Conservation (phyloP, 2,329 filamentous ascomycete genomes). For the Zymoseptoria passerinii region DNA sequence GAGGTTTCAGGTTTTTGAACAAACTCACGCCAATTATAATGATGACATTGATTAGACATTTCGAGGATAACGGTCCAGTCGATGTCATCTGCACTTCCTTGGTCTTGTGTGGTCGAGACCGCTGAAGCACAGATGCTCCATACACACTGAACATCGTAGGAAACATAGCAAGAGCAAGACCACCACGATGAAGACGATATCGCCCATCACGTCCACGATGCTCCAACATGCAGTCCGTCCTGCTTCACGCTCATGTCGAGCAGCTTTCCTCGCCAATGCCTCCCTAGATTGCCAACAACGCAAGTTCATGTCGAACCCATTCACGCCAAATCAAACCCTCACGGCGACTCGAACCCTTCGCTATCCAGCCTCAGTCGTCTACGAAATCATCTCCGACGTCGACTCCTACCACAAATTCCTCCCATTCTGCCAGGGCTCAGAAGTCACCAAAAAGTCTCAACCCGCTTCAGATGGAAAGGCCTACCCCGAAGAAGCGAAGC, state of each 20-base stretch:
- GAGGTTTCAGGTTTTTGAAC: no score
- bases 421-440: constrained; percentile 76
- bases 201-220: constrained; percentile 16
- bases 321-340: constrained; percentile 59
- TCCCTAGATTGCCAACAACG: constrained; percentile 25
- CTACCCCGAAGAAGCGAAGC: constrained; percentile 66
- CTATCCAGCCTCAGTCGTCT: constrained; percentile 63
- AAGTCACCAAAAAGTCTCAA: constrained; percentile 65
- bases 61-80: background rate
- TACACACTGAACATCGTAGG: background rate
- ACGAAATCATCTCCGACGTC: constrained; percentile 80
- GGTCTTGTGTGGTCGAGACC: background rate
- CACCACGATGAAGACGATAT: constrained; percentile 22
- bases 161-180: background rate
- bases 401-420: constrained; percentile 77
- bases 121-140: background rate
- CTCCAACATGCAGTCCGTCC: constrained; percentile 13
- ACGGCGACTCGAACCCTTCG: constrained; percentile 68
- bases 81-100: background rate
- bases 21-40: background rate
- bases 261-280: constrained; percentile 9
- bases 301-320: constrained; percentile 39
- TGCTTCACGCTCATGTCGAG: constrained; percentile 8
- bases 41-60: constrained; percentile 1
- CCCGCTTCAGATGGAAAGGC: constrained; percentile 39